Base-by-base conservation (phyloP, 129 eudicot species). In the Flaveria linearis region DNA sequence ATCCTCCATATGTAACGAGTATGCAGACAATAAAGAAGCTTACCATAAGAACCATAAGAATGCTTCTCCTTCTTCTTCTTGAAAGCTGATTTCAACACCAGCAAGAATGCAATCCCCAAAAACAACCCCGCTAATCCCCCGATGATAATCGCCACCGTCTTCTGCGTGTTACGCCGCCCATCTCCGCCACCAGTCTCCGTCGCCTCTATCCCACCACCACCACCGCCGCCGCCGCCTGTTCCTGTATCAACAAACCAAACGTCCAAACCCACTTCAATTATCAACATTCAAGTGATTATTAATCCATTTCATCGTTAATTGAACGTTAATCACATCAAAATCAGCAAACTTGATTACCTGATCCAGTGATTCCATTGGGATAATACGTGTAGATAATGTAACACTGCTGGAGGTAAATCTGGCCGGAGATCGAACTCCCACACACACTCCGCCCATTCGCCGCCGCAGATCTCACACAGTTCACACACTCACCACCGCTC, bases 81-180 rank as follows among this genome's bases (percentile, higher is more conserved):
- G 66, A 93, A 77, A 57, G 88, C 89, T 15, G 97, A 90, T 82
- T 79, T 93, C 42, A 78, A 77, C 62, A 86, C 88, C 75, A 93
- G 69, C 77, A 93, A 77, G 23, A 85, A 87, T 7, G 92, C 92
- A 22, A 87, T 81, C 23, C 77, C 80, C 73, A 93, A 78, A 46
- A 92, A 96, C 60, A 85, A 69, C 10, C 89, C 98, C 9, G 82
- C 96, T 39, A 89, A 58, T 28, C 92, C 97, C 30, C 98, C 98
- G 67, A 93, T 78, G 22, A 93, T 84, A 41, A 93, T 87, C 5
- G 98, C 98, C 45, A 93, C 94, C n/a, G 87, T 85, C 87, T 88
- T 90, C 69, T 88, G 89, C 23, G 95, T 86, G 22, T 76, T 80
- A 30, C 62, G 81, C 30, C 55, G 43, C 84, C 90, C 85, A 64